phyloP scores from a whole-genome alignment of 371 early-diverging fungal genomes.

The Apophysomyces elegans region DNA sequence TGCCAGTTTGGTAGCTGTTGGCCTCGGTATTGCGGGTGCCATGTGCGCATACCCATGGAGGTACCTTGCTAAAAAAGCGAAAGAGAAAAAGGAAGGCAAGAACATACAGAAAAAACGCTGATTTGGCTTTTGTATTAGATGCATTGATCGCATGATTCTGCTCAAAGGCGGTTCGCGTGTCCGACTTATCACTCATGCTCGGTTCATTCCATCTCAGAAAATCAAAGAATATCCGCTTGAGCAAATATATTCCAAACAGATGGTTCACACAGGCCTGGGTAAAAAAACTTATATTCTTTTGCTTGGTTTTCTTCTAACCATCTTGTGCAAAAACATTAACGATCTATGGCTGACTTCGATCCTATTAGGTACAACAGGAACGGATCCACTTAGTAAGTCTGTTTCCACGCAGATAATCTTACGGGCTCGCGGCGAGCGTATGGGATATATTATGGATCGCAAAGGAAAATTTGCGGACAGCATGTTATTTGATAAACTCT shows the following conservation, averaged over 20 bases:
- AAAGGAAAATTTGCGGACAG: slow-evolving; percentile 53
- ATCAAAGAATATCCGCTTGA: slow-evolving; percentile 46
- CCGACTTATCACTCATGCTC: slow-evolving; percentile 45
- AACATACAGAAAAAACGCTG: too few species aligned
- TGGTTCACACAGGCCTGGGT: slow-evolving; percentile 49
- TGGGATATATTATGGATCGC: slow-evolving; percentile 55
- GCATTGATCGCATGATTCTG: slow-evolving; percentile 43
- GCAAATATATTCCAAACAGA: slow-evolving; percentile 45
- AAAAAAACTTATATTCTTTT: slow-evolving; percentile 4
- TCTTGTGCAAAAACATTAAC: too few species aligned
- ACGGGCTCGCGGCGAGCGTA: slow-evolving; percentile 43
- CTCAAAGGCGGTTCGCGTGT: slow-evolving; percentile 40
- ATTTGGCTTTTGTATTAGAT: slow-evolving; percentile 26
- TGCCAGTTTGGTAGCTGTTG: slow-evolving; percentile 42
- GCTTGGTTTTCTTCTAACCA: too few species aligned
- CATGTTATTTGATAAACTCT: slow-evolving; percentile 52
- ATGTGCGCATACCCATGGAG: slow-evolving; percentile 62
- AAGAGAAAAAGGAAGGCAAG: too few species aligned
- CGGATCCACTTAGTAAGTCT: slow-evolving; percentile 40
- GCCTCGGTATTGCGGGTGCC: slow-evolving; percentile 44
- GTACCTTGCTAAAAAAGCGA: slow-evolving; percentile 19
- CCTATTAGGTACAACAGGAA: slow-evolving; percentile 24
- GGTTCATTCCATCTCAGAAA: slow-evolving; percentile 37
- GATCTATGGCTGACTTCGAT: too few species aligned
- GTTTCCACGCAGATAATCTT: slow-evolving; percentile 47